A percentile compares a stretch with the other conserved stretches of the same genome.
Evolutionary conservation across 306 rosid genomes (phyloP).

Genomic region (Prinsepia uniflora): DNA sequence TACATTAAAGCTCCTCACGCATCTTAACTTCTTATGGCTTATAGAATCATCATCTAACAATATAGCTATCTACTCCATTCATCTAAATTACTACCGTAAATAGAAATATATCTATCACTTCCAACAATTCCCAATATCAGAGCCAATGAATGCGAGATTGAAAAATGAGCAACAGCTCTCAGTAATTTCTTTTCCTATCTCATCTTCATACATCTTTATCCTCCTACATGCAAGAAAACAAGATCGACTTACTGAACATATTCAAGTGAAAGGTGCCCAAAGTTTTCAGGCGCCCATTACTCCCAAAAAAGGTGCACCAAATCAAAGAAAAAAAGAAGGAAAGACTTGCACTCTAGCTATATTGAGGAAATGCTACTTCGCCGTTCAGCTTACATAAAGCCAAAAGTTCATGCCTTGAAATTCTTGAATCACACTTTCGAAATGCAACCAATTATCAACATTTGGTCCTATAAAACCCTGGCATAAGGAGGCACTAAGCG

Average conservation of each 20-base stretch:
- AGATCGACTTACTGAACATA: neutral
- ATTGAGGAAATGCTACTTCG: neutral
- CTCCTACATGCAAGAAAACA: neutral
- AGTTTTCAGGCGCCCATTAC: neutral
- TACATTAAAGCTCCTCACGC: neutral
- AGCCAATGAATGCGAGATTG: neutral
- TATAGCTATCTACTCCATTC: no score
- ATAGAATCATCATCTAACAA: no score
- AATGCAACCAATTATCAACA: neutral
- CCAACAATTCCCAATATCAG: neutral
- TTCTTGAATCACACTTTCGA: neutral
- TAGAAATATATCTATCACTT: no score
- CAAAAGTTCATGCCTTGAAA: neutral
- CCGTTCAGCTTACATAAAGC: neutral
- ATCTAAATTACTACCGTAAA: no score
- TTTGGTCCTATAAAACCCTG: conserved; percentile 8
- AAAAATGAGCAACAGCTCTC: neutral
- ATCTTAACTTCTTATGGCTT: no score
- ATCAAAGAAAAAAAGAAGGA: neutral
- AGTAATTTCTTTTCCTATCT: neutral
- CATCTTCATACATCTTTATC: neutral
- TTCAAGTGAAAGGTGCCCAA: conserved; percentile 2
- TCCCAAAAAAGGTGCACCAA: neutral
- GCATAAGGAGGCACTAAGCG: neutral
- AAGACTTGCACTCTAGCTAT: neutral